A percentile compares a stretch with the other conserved stretches of the same genome.
Evolutionary conservation across 2,329 filamentous ascomycete species (phyloP).

Genomic region (Penicillium hesseltinei): DNA sequence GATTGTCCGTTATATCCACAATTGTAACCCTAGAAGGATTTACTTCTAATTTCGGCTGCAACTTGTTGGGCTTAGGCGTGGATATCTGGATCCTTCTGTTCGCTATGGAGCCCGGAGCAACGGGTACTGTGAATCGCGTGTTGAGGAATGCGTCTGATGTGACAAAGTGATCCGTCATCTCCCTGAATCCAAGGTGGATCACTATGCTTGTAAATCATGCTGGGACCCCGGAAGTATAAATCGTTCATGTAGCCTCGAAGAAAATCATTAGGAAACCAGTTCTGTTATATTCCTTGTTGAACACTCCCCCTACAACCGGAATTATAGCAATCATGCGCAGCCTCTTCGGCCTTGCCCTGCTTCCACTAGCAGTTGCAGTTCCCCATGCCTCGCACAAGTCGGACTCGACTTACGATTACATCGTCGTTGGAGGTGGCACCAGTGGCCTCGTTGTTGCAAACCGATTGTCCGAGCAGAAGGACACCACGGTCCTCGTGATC

Average conservation of each 20-base stretch:
- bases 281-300: background rate
- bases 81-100: no score
- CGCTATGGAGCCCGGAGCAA: background rate
- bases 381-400: slow-evolving; percentile 7
- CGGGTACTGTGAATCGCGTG: background rate
- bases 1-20: background rate
- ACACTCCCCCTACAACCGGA: background rate
- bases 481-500: slow-evolving; percentile 28
- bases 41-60: background rate
- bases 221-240: background rate
- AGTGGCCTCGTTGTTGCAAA: slow-evolving; percentile 36
- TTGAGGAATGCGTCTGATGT: background rate
- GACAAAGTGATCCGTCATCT: background rate
- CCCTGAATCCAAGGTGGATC: background rate
- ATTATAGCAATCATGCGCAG: slow-evolving; percentile 14
- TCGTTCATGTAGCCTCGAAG: background rate
- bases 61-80: background rate
- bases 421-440: slow-evolving; percentile 37
- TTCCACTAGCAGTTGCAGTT: slow-evolving; percentile 16
- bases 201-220: background rate
- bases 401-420: slow-evolving; percentile 28
- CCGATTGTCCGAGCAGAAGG: slow-evolving; percentile 32
- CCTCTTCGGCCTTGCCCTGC: slow-evolving; percentile 13
- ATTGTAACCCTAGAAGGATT: background rate
- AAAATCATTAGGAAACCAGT: background rate